Percentiles rank a stretch among this genome's conserved stretches.
phyloP scores from a whole-genome alignment of 2,329 filamentous ascomycete genomes.

The Metarhizium rileyi region DNA sequence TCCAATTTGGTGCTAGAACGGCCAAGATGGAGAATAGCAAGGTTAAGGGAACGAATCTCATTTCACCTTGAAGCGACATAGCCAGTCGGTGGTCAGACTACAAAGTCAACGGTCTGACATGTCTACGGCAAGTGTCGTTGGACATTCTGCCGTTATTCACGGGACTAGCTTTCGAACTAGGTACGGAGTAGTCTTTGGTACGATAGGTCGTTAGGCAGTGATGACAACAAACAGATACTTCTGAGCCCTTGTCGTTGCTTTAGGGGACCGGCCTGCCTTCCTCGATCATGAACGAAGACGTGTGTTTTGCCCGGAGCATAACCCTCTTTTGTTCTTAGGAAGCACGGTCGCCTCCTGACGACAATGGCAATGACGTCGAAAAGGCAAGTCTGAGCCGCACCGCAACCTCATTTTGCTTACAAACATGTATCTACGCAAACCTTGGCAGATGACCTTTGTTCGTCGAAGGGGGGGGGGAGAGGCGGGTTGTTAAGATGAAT shows the following conservation, averaged over 20 bases:
- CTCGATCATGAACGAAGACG: slow-evolving; percentile 8
- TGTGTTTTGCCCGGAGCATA: slow-evolving; percentile 42
- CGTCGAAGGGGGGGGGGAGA: too few relatives aligned
- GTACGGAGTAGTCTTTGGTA: background rate
- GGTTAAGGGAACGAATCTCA: slow-evolving; percentile 57
- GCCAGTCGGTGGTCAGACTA: background rate
- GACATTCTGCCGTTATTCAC: too few relatives aligned
- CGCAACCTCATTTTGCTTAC: background rate
- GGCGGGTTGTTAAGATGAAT: too few relatives aligned
- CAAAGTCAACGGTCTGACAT: background rate
- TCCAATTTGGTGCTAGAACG: slow-evolving; percentile 74
- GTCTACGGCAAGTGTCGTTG: slow-evolving; percentile 2
- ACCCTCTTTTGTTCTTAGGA: slow-evolving; percentile 24
- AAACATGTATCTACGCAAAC: background rate
- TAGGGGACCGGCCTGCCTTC: background rate
- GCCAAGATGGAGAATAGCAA: slow-evolving; percentile 70
- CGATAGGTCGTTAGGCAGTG: slow-evolving; percentile 35
- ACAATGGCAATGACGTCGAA: slow-evolving; percentile 39
- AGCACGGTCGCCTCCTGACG: background rate
- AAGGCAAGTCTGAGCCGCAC: slow-evolving; percentile 31
- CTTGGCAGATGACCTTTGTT: too few relatives aligned
- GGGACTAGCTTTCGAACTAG: background rate
- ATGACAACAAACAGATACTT: slow-evolving; percentile 68
- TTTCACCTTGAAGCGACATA: slow-evolving; percentile 28
- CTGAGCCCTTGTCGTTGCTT: slow-evolving; percentile 39